Base-by-base conservation (phyloP, 2,329 filamentous ascomycete genomes). In the Ophiostoma sp. region DNA sequence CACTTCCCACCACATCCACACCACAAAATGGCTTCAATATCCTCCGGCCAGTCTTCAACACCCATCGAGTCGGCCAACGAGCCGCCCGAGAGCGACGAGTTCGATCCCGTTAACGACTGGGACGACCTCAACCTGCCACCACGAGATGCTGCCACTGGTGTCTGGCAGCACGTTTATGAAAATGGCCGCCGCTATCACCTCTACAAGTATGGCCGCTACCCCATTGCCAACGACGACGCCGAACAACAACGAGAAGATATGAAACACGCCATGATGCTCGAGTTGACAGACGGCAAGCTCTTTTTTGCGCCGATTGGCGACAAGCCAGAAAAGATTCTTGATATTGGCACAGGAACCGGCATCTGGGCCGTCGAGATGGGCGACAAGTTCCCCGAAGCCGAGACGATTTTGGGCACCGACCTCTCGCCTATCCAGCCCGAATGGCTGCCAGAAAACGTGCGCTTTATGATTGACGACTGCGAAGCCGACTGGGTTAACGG, bases 401-500 rank as follows among this genome's bases (percentile, higher is more conserved):
- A 80, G 61, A 66, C n/a, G 9, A 81, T 85, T 2, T 73, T 83
- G 19, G 84, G 83, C 61, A 83, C 81, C 33, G 83, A 86, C 70
- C 75, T 85, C 22, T 84, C 83, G 2, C 83, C 85, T 1, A 86
- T 85, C 25, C 84, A 86, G 75, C 83, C 84, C 1, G 80, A 79
- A 48, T 84, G 82, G 80, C 83, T 90, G 6, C 89, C 89, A 19
- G 84, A 86, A 12, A 91, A 91, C 77, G 84, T 88, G n/a, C 83
- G 83, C 8, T 91, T 91, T 80, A 82, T 90, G 73, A 84, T 92
- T 11, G 89, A 91, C 77, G 89, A 91, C 78, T 85, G 86, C 69
- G 88, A 90, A 75, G 83, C 87, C 64, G 84, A 87, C 9, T 92
- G 90, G 90, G 75, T 81, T 4, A 81, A 82, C 33, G 87, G 86